Evolutionary conservation across 108 stramenopile genomes (phyloP).

Genomic region (Craspedostauros australis): DNA sequence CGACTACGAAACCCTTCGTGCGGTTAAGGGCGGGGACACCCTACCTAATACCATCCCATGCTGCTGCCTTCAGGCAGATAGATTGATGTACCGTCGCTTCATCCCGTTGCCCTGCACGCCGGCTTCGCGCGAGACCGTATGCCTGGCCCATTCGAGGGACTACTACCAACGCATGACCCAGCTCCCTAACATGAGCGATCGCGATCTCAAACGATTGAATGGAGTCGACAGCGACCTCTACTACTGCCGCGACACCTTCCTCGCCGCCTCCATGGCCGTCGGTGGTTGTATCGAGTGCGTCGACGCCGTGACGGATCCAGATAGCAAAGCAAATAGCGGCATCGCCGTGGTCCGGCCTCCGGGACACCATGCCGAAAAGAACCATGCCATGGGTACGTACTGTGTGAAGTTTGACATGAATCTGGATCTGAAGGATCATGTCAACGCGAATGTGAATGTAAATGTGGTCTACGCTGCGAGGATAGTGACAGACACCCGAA

Average conservation of each 20-base stretch:
- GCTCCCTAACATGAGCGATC: background rate
- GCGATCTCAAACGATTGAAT: background rate
- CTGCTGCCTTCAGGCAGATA: too few relatives aligned
- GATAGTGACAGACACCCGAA: too few relatives aligned
- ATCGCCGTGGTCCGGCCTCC: conserved; percentile 26
- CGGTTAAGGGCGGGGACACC: background rate
- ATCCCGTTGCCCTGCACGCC: conserved; percentile 3
- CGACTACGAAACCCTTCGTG: background rate
- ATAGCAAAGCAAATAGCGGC: background rate
- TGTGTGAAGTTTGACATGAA: background rate
- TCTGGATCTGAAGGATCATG: too few relatives aligned
- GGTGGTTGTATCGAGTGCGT: conserved; percentile 24
- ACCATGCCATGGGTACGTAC: conserved; percentile 22
- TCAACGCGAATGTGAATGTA: too few relatives aligned
- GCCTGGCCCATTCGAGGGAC: conserved; percentile 13
- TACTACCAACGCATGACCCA: conserved; percentile 14
- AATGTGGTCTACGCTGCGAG: too few relatives aligned
- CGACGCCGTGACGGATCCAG: background rate
- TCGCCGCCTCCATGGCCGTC: conserved; percentile 14
- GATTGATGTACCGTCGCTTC: background rate
- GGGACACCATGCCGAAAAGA: conserved; percentile 17
- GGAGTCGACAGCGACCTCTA: conserved; percentile 14
- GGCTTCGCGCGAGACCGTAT: conserved; percentile 6
- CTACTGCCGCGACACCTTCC: conserved; percentile 17
- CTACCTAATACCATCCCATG: background rate